Evolutionary conservation across 225 moss, liverwort and hornwort genomes (phyloP).

Genomic region (Rhytidiadelphus loreus): DNA sequence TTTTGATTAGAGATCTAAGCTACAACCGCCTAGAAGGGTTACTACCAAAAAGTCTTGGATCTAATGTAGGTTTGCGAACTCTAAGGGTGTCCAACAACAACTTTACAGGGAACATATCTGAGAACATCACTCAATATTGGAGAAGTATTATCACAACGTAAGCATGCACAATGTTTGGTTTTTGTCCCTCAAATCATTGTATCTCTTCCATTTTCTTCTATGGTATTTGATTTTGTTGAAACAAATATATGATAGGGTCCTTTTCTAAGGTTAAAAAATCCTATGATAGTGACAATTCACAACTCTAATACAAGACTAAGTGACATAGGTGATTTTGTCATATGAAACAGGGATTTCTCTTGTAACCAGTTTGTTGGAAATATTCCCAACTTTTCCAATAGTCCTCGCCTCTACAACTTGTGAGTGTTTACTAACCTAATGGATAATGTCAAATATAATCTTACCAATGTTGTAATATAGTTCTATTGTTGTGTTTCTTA

Average conservation of each 20-base stretch:
- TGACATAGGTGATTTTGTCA: background rate
- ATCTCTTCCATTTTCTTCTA: background rate
- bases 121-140: background rate
- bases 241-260: background rate
- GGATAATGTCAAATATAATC: background rate
- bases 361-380: background rate
- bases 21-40: background rate
- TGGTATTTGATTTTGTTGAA: background rate
- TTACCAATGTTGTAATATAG: no score
- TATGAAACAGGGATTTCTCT: conserved; percentile 4
- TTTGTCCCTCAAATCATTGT: background rate
- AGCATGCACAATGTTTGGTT: background rate
- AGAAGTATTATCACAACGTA: background rate
- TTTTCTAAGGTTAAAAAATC: no score
- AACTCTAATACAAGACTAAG: background rate
- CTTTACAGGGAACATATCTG: background rate
- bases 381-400: background rate
- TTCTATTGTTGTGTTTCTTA: background rate
- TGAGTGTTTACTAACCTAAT: background rate
- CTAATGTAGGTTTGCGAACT: rapidly evolving
- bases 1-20: background rate
- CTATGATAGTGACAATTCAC: background rate
- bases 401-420: background rate
- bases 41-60: background rate
- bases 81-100: background rate